Base-by-base conservation (phyloP, 257 asterid species). In the Capsicum baccatum region DNA sequence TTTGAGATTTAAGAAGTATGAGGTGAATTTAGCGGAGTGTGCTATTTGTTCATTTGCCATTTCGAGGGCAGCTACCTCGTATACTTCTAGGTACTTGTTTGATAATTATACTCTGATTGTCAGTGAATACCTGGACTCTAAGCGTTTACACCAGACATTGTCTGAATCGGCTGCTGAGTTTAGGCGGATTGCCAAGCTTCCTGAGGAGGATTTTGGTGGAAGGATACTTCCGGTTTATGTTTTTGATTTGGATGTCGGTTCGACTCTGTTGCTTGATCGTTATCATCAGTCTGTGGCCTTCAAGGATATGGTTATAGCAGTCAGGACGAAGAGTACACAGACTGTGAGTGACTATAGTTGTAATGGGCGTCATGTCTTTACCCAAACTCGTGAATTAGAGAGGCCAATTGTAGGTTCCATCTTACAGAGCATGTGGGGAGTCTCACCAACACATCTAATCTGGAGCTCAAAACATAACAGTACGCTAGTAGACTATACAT, bases 341-440 rank as follows among this genome's bases (percentile, higher is more conserved):
- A 93, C 98, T 7, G 98, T 96, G 91, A 94, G 97, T 60, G 98
- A 96, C 80, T 96, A 93, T 79, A 93, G 90, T 68, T 94, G 98
- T 85, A 96, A 96, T 52, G 97, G 98, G 15, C 93, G 93, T 66
- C 97, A 91, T 82, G 98, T 96, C n/a, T 92, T 96, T 86, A 92
- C 97, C 0, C 94, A 91, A 86, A 88, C 94, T 39, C 90, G 97
- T 48, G 95, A 93, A 66, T 95, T 96, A 21, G 97, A 94, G 88
- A 92, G 98, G 73, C 98, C 98, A 1, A 89, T 96, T 44, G 92
- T 96, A 17, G 99, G 99, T 63, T 94, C 98, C 10, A 96, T 96
- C 81, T 84, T 96, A 86, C 99, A 96, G 89, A 96, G 94, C 84
- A 96, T 96, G 99, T 96, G 98, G 97, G 98, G 99, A 1, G 93